Evolutionary conservation across 192 early-diverging fungal species (phyloP).

Genomic region (Chytriomyces confervae): DNA sequence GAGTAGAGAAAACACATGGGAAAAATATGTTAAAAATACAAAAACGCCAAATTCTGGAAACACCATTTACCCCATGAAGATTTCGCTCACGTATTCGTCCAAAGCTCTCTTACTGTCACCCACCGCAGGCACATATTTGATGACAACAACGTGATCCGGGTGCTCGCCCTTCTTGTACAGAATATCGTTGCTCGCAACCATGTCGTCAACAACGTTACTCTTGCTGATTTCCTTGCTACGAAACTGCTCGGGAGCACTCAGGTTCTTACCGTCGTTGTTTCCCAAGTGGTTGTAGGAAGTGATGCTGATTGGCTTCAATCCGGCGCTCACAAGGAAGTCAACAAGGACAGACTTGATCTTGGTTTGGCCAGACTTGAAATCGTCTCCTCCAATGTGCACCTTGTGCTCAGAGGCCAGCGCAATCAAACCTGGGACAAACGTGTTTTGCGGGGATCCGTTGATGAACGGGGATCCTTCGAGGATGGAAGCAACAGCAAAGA

Average conservation of each 20-base stretch:
- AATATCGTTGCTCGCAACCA: slow-evolving; percentile 94
- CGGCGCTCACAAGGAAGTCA: slow-evolving; percentile 98
- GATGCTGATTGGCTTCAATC: slow-evolving; percentile 97
- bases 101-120: slow-evolving; percentile 98
- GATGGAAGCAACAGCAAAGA: slow-evolving; percentile 96
- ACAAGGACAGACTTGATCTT: slow-evolving; percentile 99
- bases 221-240: slow-evolving; percentile 99
- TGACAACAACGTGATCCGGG: slow-evolving; percentile 90
- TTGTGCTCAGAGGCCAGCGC: slow-evolving; percentile 86
- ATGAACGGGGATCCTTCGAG: slow-evolving; percentile 95
- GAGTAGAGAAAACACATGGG: neutral
- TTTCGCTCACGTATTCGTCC: slow-evolving; percentile 98
- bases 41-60: neutral
- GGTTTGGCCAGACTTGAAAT: slow-evolving; percentile 99
- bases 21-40: neutral
- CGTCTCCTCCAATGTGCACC: slow-evolving; percentile 96
- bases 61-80: slow-evolving; percentile 84
- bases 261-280: slow-evolving; percentile 99
- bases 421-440: slow-evolving; percentile 95
- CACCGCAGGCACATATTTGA: slow-evolving; percentile 97
- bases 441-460: slow-evolving; percentile 99
- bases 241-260: slow-evolving; percentile 97
- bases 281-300: slow-evolving; percentile 98
- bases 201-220: slow-evolving; percentile 98
- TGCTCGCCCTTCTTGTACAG: slow-evolving; percentile 82